These are phyloP conservation scores for Xerophyta viscosa DNA, from an alignment of 106 monocot species.

Conservation along the genomic window DNA sequence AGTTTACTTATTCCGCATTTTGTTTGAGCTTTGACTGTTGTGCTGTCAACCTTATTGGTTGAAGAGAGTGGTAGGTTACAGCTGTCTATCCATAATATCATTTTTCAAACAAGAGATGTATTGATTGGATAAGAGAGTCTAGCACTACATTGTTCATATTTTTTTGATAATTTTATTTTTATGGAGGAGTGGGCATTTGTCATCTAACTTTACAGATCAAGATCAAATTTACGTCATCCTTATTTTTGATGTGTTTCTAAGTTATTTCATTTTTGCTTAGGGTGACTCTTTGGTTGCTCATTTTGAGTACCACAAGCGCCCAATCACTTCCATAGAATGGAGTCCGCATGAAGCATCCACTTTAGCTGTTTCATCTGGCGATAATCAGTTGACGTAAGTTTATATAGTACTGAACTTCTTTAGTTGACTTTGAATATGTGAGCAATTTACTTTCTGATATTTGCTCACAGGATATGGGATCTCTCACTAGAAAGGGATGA, in stretches of 20 bases:
- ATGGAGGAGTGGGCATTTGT: too few relatives aligned
- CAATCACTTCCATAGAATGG: conserved; percentile 97
- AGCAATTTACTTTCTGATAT: not conserved
- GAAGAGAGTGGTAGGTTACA: too few relatives aligned
- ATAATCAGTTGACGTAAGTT: conserved; percentile 86
- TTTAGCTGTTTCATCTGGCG: conserved; percentile 80
- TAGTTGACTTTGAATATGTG: not conserved
- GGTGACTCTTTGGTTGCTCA: conserved; percentile 81
- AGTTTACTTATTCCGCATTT: too few relatives aligned
- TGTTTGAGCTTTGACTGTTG: too few relatives aligned
- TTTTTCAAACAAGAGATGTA: too few relatives aligned
- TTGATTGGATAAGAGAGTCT: too few relatives aligned
- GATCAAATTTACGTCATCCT: too few relatives aligned
- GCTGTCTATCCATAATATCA: too few relatives aligned
- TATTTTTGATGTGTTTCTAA: not conserved
- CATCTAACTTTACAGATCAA: too few relatives aligned
- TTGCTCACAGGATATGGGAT: conserved; percentile 85
- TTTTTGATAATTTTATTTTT: too few relatives aligned
- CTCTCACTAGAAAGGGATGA: conserved; percentile 87
- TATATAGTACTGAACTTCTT: not conserved
- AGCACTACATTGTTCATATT: too few relatives aligned
- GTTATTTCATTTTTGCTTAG: conserved; percentile 20
- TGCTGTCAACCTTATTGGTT: too few relatives aligned
- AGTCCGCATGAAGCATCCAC: conserved; percentile 95
- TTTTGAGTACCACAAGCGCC: conserved; percentile 87